Evolutionary conservation across 192 early-diverging fungal species (phyloP), one percentile per base, ranked within the genome.

Genomic region (Coemansia sp.): DNA sequence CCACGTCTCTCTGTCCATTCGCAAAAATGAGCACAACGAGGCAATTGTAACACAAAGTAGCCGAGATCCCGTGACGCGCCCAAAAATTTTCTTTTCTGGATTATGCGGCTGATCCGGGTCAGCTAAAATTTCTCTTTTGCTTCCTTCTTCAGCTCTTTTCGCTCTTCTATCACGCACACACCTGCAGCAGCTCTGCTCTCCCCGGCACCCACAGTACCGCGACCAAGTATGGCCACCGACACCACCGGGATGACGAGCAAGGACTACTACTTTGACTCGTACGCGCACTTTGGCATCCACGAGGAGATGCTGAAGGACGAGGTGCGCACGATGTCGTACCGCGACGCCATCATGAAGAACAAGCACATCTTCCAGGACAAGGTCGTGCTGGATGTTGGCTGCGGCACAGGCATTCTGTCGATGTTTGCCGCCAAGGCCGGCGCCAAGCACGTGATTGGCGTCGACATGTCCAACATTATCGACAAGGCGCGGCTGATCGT

Each of bases 361-460:
- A 84, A 87, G 78, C 91, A 95, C 64, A 74, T 99, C 17, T 97
- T 98, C 82, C 86, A 93, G 70, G 91, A 86, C 73, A 99, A 99
- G 79, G 85, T 94, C 45, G 97, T 99, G 17, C 79, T 99, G 31
- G 97, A 99, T 67, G 94, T 99, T n/a, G 97, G 97, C 32, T 98
- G 97, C 67, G 97, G 97, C 57, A 99, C 97, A 20, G 93, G 97
- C 55, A 98, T 97, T 59, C 81, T 97, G 36, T 92, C 88, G 65
- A 97, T 99, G 95, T 99, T 99, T 81, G 97, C 97, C 14, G 92
- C 97, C n/a, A 93, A 91, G 71, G 90, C 95, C 40, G 97, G 97
- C 14, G 97, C 97, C 32, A 90, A 91, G 79, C 82, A 85, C 52
- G 93, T 95, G 28, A 90, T 91, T 73, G 93, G 91, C 56, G 93